Evolutionary conservation across 2,329 filamentous ascomycete genomes (phyloP).

Genomic region (Microascus cirrosus): DNA sequence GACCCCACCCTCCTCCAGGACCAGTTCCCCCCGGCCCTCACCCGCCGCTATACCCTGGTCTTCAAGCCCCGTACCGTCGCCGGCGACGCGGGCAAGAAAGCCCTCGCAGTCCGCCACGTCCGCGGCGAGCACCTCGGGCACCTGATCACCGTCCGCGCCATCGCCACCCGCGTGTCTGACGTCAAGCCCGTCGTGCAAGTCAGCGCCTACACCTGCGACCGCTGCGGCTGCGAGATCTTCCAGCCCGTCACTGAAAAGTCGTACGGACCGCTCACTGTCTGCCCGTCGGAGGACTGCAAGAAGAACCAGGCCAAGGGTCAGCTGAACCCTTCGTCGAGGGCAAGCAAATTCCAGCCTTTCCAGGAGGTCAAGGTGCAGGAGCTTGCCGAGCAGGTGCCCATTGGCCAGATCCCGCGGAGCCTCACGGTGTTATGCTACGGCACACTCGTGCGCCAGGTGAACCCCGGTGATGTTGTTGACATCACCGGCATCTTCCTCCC

Average conservation of each 20-base stretch:
- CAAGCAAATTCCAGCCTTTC: slow-evolving; percentile 94
- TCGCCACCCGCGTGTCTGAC: slow-evolving; percentile 89
- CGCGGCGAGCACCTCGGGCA: slow-evolving; percentile 86
- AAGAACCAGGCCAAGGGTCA: slow-evolving; percentile 88
- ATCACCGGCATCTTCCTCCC: slow-evolving; percentile 92
- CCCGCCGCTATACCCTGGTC: slow-evolving; percentile 85
- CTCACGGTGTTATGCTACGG: slow-evolving; percentile 86
- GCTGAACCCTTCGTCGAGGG: slow-evolving; percentile 86
- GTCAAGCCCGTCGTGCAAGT: slow-evolving; percentile 97
- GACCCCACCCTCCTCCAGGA: slow-evolving; percentile 58
- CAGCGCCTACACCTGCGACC: slow-evolving; percentile 94
- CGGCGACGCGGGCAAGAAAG: slow-evolving; percentile 48
- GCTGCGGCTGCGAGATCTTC: slow-evolving; percentile 94
- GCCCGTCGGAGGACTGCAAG: slow-evolving; percentile 82
- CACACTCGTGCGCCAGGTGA: slow-evolving; percentile 73
- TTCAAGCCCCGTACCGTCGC: slow-evolving; percentile 84
- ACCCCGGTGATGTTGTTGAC: slow-evolving; percentile 89
- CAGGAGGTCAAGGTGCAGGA: slow-evolving; percentile 98
- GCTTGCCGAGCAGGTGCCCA: slow-evolving; percentile 97
- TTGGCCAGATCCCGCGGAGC: slow-evolving; percentile 90
- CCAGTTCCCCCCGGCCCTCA: slow-evolving; percentile 85
- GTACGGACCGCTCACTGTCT: slow-evolving; percentile 77
- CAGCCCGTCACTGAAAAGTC: slow-evolving; percentile 88
- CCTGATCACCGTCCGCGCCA: slow-evolving; percentile 88
- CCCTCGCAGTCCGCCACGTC: slow-evolving; percentile 84